Evolutionary conservation across 2,329 filamentous ascomycete species (phyloP), one percentile per base, ranked within the genome.

Genomic region (Geosmithia morbida): DNA sequence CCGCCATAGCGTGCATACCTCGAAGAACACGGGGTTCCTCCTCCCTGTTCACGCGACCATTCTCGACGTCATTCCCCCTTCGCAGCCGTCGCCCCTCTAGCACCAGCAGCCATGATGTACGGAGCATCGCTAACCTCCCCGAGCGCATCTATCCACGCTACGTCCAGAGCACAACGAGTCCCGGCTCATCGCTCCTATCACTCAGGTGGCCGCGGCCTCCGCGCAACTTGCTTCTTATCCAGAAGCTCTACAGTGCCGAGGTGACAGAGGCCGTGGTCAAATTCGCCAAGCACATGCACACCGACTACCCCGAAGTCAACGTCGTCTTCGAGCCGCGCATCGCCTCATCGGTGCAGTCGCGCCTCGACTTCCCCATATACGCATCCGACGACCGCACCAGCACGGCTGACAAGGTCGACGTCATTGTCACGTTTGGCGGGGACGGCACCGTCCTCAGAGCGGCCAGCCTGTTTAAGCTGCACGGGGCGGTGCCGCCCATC

Each of bases 361-460:
- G 69, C 2, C 70, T 97, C 5, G 64, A 78, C 3, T 88, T 88
- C 52, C 85, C 88, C 5, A 74, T 94, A 41, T 89, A 87, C 59
- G 72, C 75, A 33, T 65, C 65, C 47, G 70, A 66, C 47, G 65
- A 67, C 40, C 61, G 72, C 1, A 55, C 69, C 30, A 70, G 68
- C 19, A 78, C 92, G 48, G 79, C 87, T 41, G 70, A 79, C 49
- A 95, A 92, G 66, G 83, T 94, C 50, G 92, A 98, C 58, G 71
- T 96, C 49, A 83, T 90, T 19, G 81, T 87, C 42, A 97, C 92
- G 0, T 79, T 98, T 45, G 92, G 92, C 47, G 92, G 92, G 41
- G 92, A 98, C 16, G 63, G 63, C 8, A 65, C 63, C 3, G 63
- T 65, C 8, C 50, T 65, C 13, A 57, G 63, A 19, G 63, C 63